Evolutionary conservation across 1,284 basidiomycete species (phyloP).

Genomic region (Cystobasidium slooffiae): DNA sequence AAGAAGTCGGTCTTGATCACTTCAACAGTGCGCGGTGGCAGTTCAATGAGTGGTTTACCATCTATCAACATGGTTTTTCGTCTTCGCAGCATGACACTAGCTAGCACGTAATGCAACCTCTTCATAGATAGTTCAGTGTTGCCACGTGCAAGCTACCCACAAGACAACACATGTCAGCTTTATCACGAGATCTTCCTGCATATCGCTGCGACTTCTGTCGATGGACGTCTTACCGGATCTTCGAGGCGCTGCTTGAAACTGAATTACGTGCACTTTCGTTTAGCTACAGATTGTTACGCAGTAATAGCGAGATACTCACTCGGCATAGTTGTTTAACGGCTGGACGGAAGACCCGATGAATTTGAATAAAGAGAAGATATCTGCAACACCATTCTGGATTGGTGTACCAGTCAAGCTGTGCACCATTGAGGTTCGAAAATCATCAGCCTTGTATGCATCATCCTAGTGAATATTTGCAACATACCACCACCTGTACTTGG

Average conservation of each 20-base stretch:
- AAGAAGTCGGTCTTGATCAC: slow-evolving; percentile 64
- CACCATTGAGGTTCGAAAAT: not conserved
- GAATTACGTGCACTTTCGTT: not conserved
- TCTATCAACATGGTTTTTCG: slow-evolving; percentile 79
- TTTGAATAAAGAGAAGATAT: slow-evolving; percentile 85
- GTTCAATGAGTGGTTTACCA: slow-evolving; percentile 81
- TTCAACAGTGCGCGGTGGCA: slow-evolving; percentile 76
- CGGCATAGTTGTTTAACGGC: slow-evolving; percentile 75
- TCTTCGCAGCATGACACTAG: slow-evolving; percentile 86
- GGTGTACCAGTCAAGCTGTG: slow-evolving; percentile 57
- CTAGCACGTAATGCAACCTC: slow-evolving; percentile 70
- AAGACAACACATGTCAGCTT: not conserved
- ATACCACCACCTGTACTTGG: slow-evolving; percentile 80
- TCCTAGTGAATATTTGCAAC: slow-evolving; percentile 18
- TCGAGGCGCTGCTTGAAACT: slow-evolving; percentile 11
- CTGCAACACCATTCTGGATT: slow-evolving; percentile 60
- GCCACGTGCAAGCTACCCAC: slow-evolving; percentile 66
- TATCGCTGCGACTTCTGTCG: too few relatives aligned
- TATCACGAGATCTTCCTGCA: not conserved
- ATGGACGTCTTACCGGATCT: not conserved
- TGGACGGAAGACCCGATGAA: slow-evolving; percentile 73
- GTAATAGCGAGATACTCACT: slow-evolving; percentile 19
- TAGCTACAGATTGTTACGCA: not conserved
- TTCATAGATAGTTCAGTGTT: slow-evolving; percentile 61
- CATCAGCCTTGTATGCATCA: slow-evolving; percentile 54